Evolutionary conservation across 2,329 filamentous ascomycete genomes (phyloP).

Genomic region (Clarireedia hainanense): DNA sequence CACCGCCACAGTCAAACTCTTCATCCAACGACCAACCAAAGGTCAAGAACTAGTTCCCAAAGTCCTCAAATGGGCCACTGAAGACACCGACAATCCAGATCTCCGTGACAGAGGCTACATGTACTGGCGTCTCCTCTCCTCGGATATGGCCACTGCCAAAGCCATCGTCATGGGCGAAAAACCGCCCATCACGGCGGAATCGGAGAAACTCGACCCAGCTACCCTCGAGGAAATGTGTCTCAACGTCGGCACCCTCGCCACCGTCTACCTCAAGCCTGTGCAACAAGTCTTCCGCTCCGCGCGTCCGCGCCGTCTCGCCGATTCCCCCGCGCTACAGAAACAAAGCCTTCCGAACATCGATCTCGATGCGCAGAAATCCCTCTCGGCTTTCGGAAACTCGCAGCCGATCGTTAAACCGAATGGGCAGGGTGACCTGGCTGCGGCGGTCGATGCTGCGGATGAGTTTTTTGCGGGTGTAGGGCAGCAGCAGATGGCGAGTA

Average conservation of each 20-base stretch:
- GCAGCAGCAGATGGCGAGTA: slow-evolving; percentile 62
- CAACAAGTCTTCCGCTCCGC: slow-evolving; percentile 93
- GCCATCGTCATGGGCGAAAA: slow-evolving; percentile 95
- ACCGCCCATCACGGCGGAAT: slow-evolving; percentile 90
- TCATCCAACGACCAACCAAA: slow-evolving; percentile 93
- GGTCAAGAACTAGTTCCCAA: slow-evolving; percentile 89
- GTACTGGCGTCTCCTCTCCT: slow-evolving; percentile 96
- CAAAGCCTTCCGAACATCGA: slow-evolving; percentile 50
- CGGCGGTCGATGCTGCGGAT: slow-evolving; percentile 78
- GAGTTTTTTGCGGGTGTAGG: slow-evolving; percentile 80
- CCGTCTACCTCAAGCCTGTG: slow-evolving; percentile 95
- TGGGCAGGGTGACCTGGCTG: slow-evolving; percentile 46
- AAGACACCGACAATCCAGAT: slow-evolving; percentile 98
- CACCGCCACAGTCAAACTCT: slow-evolving; percentile 94
- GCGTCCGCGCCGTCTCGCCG: slow-evolving; percentile 67
- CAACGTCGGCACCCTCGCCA: slow-evolving; percentile 90
- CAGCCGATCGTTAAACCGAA: slow-evolving; percentile 26
- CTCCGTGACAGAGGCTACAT: slow-evolving; percentile 94
- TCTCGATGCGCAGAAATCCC: slow-evolving; percentile 50
- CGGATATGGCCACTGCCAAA: slow-evolving; percentile 80
- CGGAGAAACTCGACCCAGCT: slow-evolving; percentile 81
- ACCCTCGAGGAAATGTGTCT: slow-evolving; percentile 97
- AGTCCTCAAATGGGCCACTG: slow-evolving; percentile 96
- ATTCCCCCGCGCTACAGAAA: slow-evolving; percentile 80
- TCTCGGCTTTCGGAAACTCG: slow-evolving; percentile 47